Conservation (phyloP, 176 grass and related monocot genomes). For the Phoenix roebelenii region DNA sequence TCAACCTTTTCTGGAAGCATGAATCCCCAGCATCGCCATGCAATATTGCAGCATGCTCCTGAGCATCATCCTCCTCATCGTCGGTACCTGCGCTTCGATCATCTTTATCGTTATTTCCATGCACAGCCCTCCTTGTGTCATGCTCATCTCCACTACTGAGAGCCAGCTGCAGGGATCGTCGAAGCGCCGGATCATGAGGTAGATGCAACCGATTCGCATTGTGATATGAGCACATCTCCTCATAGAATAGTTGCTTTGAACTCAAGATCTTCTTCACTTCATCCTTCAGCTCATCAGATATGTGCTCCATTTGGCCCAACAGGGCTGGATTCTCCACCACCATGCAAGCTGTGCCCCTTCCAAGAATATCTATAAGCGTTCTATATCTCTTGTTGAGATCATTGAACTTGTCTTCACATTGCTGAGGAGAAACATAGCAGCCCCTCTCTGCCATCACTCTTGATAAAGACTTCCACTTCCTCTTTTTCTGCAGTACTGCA, state of each 20-base stretch:
- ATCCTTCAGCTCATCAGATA: constrained; percentile 50
- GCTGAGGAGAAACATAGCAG: constrained; percentile 51
- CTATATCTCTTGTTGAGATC: constrained; percentile 77
- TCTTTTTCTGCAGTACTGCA: constrained; percentile 50
- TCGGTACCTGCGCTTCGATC: constrained; percentile 35
- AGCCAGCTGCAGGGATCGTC: constrained; percentile 36
- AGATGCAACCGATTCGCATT: constrained; percentile 40
- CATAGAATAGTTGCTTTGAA: constrained; percentile 66
- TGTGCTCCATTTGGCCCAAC: constrained; percentile 29
- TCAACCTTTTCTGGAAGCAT: constrained; percentile 2
- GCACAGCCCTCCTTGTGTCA: constrained; percentile 18
- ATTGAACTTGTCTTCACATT: constrained; percentile 74
- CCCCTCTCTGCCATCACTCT: constrained; percentile 45
- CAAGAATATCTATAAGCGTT: constrained; percentile 52
- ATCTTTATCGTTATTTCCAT: constrained; percentile 47
- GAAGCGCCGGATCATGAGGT: constrained; percentile 43
- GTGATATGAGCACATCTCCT: constrained; percentile 72
- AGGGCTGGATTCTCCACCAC: constrained; percentile 47
- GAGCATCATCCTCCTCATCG: constrained; percentile 37
- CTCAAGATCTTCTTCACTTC: constrained; percentile 46
- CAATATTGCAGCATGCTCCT: not conserved
- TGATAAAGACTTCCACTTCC: constrained; percentile 66
- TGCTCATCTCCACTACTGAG: constrained; percentile 48
- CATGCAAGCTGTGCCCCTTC: constrained; percentile 46
- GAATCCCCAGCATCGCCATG: not conserved